phyloP scores from a whole-genome alignment of 306 rosid genomes.

The Dicorynia guianensis region DNA sequence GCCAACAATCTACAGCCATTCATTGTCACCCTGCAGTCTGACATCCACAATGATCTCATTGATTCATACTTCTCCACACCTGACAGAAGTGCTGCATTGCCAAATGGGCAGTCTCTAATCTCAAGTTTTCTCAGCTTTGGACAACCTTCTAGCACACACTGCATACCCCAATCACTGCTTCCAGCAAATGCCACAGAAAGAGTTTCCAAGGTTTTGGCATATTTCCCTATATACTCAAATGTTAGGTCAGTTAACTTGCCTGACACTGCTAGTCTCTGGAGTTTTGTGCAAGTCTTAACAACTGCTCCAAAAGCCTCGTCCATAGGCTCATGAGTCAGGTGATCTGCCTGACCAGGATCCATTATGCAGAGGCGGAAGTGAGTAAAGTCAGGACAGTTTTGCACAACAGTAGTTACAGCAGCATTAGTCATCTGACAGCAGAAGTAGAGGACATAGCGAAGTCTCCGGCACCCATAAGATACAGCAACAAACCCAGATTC shows the following conservation, averaged over 20 bases:
- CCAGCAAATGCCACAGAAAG: slow-evolving; percentile 93
- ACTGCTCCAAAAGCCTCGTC: slow-evolving; percentile 89
- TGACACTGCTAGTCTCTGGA: slow-evolving; percentile 80
- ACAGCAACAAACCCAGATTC: slow-evolving; percentile 84
- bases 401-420: slow-evolving; percentile 84
- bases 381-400: slow-evolving; percentile 83
- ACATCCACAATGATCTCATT: slow-evolving; percentile 93
- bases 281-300: slow-evolving; percentile 78
- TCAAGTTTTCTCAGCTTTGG: slow-evolving; percentile 84
- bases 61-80: slow-evolving; percentile 71
- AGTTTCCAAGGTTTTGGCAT: slow-evolving; percentile 81
- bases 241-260: slow-evolving; percentile 76
- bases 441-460: slow-evolving; percentile 81
- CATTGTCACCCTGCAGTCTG: slow-evolving; percentile 74
- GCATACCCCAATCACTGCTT: slow-evolving; percentile 80
- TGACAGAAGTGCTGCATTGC: slow-evolving; percentile 73
- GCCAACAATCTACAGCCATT: slow-evolving; percentile 64
- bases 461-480: slow-evolving; percentile 77
- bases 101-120: slow-evolving; percentile 86
- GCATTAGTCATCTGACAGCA: slow-evolving; percentile 88
- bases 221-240: slow-evolving; percentile 76
- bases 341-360: slow-evolving; percentile 72
- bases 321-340: slow-evolving; percentile 68
- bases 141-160: slow-evolving; percentile 76
- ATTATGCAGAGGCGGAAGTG: slow-evolving; percentile 89